Evolutionary conservation across 1,284 basidiomycete species (phyloP), one percentile per base, ranked within the genome.

Genomic region (Polyporus tsugae): DNA sequence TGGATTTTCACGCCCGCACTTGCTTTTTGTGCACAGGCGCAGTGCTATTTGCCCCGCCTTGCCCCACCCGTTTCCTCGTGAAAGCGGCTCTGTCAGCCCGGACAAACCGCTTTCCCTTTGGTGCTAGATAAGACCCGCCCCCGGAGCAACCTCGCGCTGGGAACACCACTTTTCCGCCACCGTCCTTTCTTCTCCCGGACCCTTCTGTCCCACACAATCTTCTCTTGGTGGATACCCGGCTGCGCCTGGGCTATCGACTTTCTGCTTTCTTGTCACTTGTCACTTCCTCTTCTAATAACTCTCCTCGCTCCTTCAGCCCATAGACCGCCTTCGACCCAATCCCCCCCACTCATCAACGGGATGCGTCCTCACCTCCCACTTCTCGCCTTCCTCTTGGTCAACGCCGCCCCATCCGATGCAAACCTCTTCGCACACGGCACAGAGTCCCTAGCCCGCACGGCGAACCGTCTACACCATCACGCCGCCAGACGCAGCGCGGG

Each of bases 401-500:
- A 72, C 62, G 78, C 83, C 60, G 70, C 75, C 10, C 76, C 79
- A 17, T 77, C 81, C 33, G 80, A 81, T 22, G 82, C 82, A 58
- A 80, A 74, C 29, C 73, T 84, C 39, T 75, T 86, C 63, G 78
- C 81, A 33, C 81, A 82, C 65, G 78, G 82, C 67, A 72, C 85
- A 41, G 79, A 85, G 36, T 68, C 76, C 11, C 36, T 81, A 44
- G 65, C 71, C 41, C 75, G 75, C 22, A 73, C 74, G 52, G 73
- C 77, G 13, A 73, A 73, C 60, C 78, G 77, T 36, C 79, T 80
- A 17, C 86, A 86, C 77, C 80, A 77, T 58, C 79, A 79, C 46
- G 86, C 85, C 25, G 76, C 84, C 59, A 81, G 79, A 61, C 83
- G 81, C 69, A 91, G 90, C 49, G 85, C 86, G 49, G 84, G 80